Base-by-base conservation (phyloP, 192 early-diverging fungal genomes). In the Coemansia furcata region DNA sequence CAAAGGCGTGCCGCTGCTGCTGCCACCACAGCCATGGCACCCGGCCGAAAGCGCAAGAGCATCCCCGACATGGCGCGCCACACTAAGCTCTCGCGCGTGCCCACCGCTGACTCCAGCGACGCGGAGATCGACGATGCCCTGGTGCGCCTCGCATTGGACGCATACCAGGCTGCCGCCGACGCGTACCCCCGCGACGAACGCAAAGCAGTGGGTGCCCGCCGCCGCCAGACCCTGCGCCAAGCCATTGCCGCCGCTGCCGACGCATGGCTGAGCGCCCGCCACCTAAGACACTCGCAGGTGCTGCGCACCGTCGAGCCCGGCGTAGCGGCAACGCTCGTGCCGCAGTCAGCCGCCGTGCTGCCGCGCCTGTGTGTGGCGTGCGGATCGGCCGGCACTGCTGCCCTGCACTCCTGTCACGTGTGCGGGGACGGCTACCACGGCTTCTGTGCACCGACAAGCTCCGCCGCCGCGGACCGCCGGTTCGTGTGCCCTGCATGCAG, bases 401-500 rank as follows among this genome's bases (percentile, higher is more conserved):
- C 36, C 2, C 54, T 86, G 59, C 42, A 52, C 12, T 36, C 63
- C 19, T 88, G 87, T 44, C 14, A 47, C 37, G 74, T 69, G 10
- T 88, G 87, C 50, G 79, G 74, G 14, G 85, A 86, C 37, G n/a
- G 23, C 8, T 86, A 79, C 61, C 87, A 87, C 57, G 42, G 37
- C 3, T 74, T 77, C 19, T 88, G 87, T 67, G 62, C 63, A 4
- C 63, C 63, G 19, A 33, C 57, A n/a, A 14, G 12, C 29, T 54
- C 26, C 6, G 42, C 14, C n/a, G 42, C 14, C n/a, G 66, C 23
- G 43, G 30, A 39, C 23, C 14, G 46, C 14, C 57, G 26, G 55
- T 66, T 72, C 37, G 44, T 72, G 70, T 78, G 77, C 63, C 73
- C 67, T 2, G 65, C 64, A 5, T 84, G 83, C 46, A 68, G 76